phyloP scores from a whole-genome alignment of 768 basidiomycete species.

The Lactifluus rugatus region DNA sequence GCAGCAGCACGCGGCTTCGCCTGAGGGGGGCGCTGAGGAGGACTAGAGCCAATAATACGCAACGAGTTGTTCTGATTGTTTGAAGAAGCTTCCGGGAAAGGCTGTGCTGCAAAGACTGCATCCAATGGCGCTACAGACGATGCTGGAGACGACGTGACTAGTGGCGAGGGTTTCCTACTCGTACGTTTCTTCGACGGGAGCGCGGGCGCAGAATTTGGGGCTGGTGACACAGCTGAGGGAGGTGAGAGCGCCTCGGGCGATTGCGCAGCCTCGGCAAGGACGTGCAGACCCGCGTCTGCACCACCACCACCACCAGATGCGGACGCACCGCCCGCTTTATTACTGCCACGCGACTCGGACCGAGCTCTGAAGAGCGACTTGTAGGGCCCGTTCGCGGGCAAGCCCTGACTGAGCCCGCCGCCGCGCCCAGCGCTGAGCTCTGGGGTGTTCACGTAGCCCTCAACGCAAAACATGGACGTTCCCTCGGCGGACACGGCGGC shows the following conservation, averaged over 20 bases:
- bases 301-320: background rate
- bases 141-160: background rate
- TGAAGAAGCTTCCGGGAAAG: background rate
- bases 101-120: background rate
- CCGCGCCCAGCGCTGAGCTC: conserved; percentile 11
- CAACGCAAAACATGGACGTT: conserved; percentile 15
- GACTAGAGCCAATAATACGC: background rate
- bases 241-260: conserved; percentile 13
- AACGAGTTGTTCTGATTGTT: background rate
- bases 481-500: conserved; percentile 1
- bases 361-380: conserved; percentile 16
- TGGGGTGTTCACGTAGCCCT: conserved; percentile 16
- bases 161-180: conserved; percentile 2
- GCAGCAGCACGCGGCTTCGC: background rate
- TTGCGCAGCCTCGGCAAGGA: conserved; percentile 12
- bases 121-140: background rate
- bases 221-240: background rate
- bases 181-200: background rate
- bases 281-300: conserved; percentile 4
- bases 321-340: background rate
- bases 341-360: conserved; percentile 3
- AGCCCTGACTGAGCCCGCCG: conserved; percentile 12
- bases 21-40: background rate
- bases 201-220: background rate
- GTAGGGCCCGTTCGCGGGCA: conserved; percentile 12